Percentiles rank a stretch among this genome's conserved stretches.
Conservation (phyloP, 1,139 yeast species). For the Pichiaceae sp. region DNA sequence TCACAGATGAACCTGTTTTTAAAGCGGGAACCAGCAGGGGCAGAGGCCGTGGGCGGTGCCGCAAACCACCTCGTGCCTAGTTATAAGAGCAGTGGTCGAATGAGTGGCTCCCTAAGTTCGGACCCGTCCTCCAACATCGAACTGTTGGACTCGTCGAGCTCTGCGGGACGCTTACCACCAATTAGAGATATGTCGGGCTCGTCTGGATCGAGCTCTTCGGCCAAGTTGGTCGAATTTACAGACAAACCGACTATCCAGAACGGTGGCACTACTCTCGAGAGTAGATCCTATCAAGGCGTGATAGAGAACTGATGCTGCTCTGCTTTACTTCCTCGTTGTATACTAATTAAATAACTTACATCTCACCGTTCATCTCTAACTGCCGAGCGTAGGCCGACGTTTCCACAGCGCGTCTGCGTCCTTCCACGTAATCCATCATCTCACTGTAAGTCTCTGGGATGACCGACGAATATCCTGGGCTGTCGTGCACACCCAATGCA, state of each 20-base stretch:
- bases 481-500: constrained; percentile 28
- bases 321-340: constrained; percentile 1
- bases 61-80: constrained; percentile 1
- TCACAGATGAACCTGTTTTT: constrained; percentile 21
- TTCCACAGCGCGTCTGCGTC: constrained; percentile 80
- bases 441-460: constrained; percentile 84
- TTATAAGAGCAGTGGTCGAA: constrained; percentile 1
- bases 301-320: constrained; percentile 15
- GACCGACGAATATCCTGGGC: constrained; percentile 49
- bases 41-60: neutral
- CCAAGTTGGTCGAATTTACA: constrained; percentile 47
- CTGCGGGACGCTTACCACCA: constrained; percentile 4
- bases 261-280: constrained; percentile 6
- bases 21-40: neutral
- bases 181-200: constrained; percentile 9
- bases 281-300: constrained; percentile 18
- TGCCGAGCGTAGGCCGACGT: constrained; percentile 63
- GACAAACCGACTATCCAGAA: constrained; percentile 23
- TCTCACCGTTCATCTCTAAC: constrained; percentile 19
- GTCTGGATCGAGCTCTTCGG: constrained; percentile 14
- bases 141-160: constrained; percentile 1
- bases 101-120: neutral
- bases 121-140: constrained; percentile 3
- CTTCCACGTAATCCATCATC: constrained; percentile 87
- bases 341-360: constrained; percentile 1